Evolutionary conservation across 148 eudicot species (phyloP).

Genomic region (Rhododendron mucronatum): DNA sequence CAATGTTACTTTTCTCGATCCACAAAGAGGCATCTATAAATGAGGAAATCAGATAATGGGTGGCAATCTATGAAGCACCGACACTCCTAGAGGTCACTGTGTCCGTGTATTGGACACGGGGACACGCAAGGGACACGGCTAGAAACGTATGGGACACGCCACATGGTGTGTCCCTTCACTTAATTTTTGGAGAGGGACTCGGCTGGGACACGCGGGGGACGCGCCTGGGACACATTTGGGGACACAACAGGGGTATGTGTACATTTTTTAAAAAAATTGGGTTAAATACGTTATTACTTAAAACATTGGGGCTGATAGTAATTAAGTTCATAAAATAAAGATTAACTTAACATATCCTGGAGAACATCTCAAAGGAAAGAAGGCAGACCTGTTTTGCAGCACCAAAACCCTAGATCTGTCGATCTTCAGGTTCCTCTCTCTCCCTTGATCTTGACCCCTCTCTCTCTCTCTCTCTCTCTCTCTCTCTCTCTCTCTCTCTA

Average conservation of each 20-base stretch:
- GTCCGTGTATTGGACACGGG: neutral
- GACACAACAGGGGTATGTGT: neutral
- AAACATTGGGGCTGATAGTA: neutral
- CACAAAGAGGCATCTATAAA: neutral
- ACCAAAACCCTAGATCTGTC: neutral
- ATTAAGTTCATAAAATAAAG: neutral
- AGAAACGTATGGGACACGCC: no score
- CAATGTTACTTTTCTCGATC: neutral
- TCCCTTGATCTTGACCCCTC: no score
- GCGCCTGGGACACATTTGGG: neutral
- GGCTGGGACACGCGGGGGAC: neutral
- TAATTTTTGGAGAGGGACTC: neutral
- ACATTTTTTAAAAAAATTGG: neutral
- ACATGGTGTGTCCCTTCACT: no score
- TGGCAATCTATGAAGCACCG: neutral
- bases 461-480: no score
- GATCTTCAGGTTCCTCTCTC: neutral
- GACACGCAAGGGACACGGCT: neutral
- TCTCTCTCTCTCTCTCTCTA: no score
- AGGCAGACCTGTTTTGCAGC: neutral
- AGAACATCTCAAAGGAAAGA: neutral
- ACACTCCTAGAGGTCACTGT: neutral
- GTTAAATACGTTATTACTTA: neutral
- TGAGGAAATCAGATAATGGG: neutral
- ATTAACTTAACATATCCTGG: neutral